Evolutionary conservation across 371 early-diverging fungal genomes (phyloP).

Genomic region (Batkoa obscura): DNA sequence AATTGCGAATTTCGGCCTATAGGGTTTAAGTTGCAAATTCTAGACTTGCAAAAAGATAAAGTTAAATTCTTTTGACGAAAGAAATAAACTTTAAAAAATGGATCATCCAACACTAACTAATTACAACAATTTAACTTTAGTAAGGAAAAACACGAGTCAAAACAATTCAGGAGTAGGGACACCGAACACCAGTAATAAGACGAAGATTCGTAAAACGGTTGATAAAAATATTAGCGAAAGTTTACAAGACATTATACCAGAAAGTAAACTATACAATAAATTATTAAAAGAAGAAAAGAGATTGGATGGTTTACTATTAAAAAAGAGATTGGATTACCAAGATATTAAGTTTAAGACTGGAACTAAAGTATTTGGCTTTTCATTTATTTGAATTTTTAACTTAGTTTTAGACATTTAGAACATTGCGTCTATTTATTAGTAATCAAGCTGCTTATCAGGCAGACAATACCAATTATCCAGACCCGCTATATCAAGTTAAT

Average conservation of each 20-base stretch:
- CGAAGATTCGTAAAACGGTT: too few relatives aligned
- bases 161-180: too few relatives aligned
- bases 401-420: constrained; percentile 39
- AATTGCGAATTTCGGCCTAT: too few relatives aligned
- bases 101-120: too few relatives aligned
- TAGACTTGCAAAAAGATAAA: too few relatives aligned
- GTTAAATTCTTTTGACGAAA: too few relatives aligned
- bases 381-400: background rate
- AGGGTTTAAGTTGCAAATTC: too few relatives aligned
- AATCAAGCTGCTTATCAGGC: constrained; percentile 61
- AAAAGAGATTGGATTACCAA: constrained; percentile 76
- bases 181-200: too few relatives aligned
- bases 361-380: constrained; percentile 28
- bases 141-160: too few relatives aligned
- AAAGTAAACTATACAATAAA: constrained; percentile 68
- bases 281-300: constrained; percentile 70
- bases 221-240: too few relatives aligned
- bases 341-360: constrained; percentile 52
- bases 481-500: constrained; percentile 24
- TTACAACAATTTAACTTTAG: too few relatives aligned
- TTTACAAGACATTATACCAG: constrained; percentile 82
- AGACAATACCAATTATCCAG: constrained; percentile 19
- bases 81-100: too few relatives aligned
- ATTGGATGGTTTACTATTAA: constrained; percentile 69
- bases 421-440: constrained; percentile 75